These are phyloP conservation scores for Lasiodiplodia citricola DNA, from an alignment of 2,329 filamentous ascomycete species.

Conservation along the genomic window DNA sequence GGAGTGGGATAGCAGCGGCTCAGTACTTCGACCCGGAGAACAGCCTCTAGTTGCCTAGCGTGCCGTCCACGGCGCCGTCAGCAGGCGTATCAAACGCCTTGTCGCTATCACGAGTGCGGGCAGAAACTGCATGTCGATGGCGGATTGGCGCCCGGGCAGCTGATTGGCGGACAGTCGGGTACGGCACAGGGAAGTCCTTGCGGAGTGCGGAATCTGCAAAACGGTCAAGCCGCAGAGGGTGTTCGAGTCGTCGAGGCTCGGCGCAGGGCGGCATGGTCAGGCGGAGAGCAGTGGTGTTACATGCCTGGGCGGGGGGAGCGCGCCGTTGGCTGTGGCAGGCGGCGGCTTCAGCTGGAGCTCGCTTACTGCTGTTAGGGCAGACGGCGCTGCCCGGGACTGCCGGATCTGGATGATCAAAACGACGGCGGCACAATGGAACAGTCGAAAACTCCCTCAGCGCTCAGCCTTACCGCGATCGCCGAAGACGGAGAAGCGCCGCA, in stretches of 20 bases:
- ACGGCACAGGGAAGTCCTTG: constrained; percentile 9
- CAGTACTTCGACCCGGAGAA: background rate
- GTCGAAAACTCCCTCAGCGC: constrained; percentile 9
- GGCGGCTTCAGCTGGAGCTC: background rate
- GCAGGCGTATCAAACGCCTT: constrained; percentile 14
- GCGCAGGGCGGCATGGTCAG: constrained; percentile 8
- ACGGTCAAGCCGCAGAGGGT: constrained; percentile 5
- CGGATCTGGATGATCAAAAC: background rate
- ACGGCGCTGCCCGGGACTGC: background rate
- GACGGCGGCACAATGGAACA: background rate
- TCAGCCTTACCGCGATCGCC: constrained; percentile 25
- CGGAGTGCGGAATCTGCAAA: constrained; percentile 3
- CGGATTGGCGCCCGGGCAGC: background rate
- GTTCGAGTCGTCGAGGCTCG: background rate
- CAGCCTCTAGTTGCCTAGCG: background rate
- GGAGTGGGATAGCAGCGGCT: background rate
- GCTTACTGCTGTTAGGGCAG: background rate
- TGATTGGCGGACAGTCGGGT: background rate
- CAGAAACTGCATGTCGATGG: constrained; percentile 1
- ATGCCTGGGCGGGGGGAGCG: background rate
- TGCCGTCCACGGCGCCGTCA: background rate
- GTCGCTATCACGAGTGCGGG: constrained; percentile 9
- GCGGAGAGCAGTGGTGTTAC: background rate
- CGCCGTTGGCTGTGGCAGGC: constrained; percentile 1
- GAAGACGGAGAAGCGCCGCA: constrained; percentile 18